Percentiles rank a stretch among this genome's conserved stretches.
phyloP scores from a whole-genome alignment of 2,329 filamentous ascomycete genomes.

The Grosmannia penicillata region DNA sequence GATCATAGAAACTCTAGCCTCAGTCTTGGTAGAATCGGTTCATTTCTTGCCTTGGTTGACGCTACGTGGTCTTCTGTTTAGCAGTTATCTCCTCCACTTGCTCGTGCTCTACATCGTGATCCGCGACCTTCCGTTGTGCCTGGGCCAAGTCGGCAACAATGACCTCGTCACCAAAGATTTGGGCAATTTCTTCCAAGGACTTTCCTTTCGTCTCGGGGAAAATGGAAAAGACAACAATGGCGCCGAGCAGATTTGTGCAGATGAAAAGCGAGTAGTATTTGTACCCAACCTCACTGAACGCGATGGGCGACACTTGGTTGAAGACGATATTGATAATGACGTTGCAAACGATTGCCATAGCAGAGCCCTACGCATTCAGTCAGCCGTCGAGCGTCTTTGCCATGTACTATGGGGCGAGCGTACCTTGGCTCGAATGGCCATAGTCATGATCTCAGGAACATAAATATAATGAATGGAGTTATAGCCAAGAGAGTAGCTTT shows the following conservation, averaged over 20 bases:
- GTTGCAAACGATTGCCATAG: background rate
- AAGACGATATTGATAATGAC: background rate
- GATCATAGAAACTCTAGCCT: too few relatives aligned
- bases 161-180: constrained; percentile 4
- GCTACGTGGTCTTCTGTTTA: too few relatives aligned
- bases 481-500: too few relatives aligned
- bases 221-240: background rate
- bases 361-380: background rate
- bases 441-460: too few relatives aligned
- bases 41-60: too few relatives aligned
- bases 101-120: background rate
- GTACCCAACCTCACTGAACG: background rate
- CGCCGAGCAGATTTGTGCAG: background rate
- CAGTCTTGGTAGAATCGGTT: too few relatives aligned
- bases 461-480: too few relatives aligned
- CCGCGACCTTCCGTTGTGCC: background rate
- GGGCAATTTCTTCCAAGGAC: constrained; percentile 4
- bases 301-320: constrained; percentile 1
- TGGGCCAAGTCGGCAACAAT: background rate
- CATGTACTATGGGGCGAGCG: too few relatives aligned
- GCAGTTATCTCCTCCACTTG: too few relatives aligned
- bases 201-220: constrained; percentile 6
- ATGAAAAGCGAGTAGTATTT: constrained; percentile 2
- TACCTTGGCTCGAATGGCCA: too few relatives aligned
- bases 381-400: too few relatives aligned